phyloP scores from a whole-genome alignment of 257 asterid species.

The Hygrophila difformis region DNA sequence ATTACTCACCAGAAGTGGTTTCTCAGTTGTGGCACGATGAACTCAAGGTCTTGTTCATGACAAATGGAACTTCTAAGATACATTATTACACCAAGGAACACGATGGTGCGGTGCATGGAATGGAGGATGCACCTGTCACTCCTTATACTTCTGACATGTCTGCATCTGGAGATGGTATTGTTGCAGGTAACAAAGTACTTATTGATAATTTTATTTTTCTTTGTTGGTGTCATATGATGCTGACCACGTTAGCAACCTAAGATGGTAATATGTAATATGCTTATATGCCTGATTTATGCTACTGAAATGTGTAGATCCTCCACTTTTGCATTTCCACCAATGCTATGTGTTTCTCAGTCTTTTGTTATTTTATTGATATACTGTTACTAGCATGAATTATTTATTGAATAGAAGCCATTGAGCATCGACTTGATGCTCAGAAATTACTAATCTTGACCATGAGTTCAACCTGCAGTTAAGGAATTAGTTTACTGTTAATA shows the following conservation, averaged over 20 bases:
- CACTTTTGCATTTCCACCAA: neutral
- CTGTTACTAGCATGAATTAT: neutral
- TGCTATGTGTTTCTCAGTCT: neutral
- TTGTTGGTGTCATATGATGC: constrained; percentile 8
- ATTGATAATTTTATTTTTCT: neutral
- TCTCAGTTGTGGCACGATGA: constrained; percentile 79
- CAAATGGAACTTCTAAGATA: constrained; percentile 91
- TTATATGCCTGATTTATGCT: no score
- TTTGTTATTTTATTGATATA: neutral
- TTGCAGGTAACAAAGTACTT: constrained; percentile 58
- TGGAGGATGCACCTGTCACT: constrained; percentile 87
- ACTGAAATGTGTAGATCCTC: neutral
- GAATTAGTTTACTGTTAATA: no score
- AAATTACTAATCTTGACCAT: no score
- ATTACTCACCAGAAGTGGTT: constrained; percentile 66
- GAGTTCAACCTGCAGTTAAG: no score
- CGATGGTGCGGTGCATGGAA: constrained; percentile 65
- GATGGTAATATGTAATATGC: no score
- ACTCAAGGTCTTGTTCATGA: constrained; percentile 79
- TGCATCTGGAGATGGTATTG: constrained; percentile 85
- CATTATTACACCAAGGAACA: constrained; percentile 87
- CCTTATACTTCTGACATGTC: constrained; percentile 92
- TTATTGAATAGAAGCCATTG: no score
- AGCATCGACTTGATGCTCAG: no score
- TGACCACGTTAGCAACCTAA: neutral